These are phyloP conservation scores for Penicillium sclerotigenum DNA, from an alignment of 2,329 filamentous ascomycete genomes.

Conservation along the genomic window DNA sequence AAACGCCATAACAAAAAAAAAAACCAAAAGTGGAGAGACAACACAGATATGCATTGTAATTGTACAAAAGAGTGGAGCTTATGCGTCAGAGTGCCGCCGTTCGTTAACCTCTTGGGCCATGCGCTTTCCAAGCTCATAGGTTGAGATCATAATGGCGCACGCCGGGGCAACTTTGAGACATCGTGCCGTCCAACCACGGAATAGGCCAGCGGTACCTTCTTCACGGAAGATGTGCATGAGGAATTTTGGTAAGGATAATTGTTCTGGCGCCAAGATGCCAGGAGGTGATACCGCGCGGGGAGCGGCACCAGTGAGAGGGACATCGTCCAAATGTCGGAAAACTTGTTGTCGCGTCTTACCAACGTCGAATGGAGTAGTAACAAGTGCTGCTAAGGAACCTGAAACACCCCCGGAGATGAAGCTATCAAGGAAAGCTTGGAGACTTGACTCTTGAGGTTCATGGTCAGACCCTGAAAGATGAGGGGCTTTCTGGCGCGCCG, in stretches of 20 bases:
- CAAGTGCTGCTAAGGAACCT: slow-evolving; percentile 77
- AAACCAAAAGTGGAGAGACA: slow-evolving; percentile 12
- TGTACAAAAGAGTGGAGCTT: slow-evolving; percentile 9
- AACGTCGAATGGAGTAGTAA: slow-evolving; percentile 95
- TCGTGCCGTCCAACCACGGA: slow-evolving; percentile 86
- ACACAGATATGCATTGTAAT: slow-evolving; percentile 18
- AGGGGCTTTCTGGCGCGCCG: slow-evolving; percentile 56
- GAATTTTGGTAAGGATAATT: slow-evolving; percentile 73
- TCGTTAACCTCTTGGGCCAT: slow-evolving; percentile 75
- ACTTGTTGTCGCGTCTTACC: slow-evolving; percentile 95
- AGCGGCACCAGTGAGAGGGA: slow-evolving; percentile 16
- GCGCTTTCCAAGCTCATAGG: slow-evolving; percentile 93
- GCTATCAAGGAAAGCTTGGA: slow-evolving; percentile 75
- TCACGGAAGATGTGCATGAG: slow-evolving; percentile 87
- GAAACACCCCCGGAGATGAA: slow-evolving; percentile 82
- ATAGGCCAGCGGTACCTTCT: slow-evolving; percentile 77
- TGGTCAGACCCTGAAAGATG: slow-evolving; percentile 51
- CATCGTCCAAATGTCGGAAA: slow-evolving; percentile 57
- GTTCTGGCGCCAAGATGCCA: slow-evolving; percentile 57
- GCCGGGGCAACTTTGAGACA: slow-evolving; percentile 93
- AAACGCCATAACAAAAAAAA: slow-evolving; percentile 15
- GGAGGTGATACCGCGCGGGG: slow-evolving; percentile 5
- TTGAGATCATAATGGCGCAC: slow-evolving; percentile 99
- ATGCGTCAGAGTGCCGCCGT: slow-evolving; percentile 37
- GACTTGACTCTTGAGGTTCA: slow-evolving; percentile 52